phyloP scores from a whole-genome alignment of 2,329 filamentous ascomycete genomes.

The Cryphonectria radicalis region DNA sequence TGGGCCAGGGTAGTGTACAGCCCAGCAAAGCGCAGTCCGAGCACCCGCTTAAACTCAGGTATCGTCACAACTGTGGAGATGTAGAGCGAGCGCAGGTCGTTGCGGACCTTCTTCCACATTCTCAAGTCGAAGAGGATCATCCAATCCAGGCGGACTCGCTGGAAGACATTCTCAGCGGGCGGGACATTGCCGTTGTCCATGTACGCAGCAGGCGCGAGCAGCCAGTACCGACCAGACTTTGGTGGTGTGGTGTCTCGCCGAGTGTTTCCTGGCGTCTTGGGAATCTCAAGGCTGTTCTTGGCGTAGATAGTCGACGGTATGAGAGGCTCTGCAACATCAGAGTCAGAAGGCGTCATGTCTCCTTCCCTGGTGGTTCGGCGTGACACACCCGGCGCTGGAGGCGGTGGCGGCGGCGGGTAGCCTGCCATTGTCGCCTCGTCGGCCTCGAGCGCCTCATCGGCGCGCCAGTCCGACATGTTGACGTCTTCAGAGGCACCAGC shows the following conservation, averaged over 20 bases:
- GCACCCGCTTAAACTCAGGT: slow-evolving; percentile 91
- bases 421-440: slow-evolving; percentile 79
- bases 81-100: slow-evolving; percentile 88
- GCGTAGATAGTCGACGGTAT: slow-evolving; percentile 65
- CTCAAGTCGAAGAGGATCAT: slow-evolving; percentile 92
- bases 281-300: slow-evolving; percentile 73
- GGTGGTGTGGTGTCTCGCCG: slow-evolving; percentile 49
- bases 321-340: slow-evolving; percentile 70
- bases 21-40: slow-evolving; percentile 91
- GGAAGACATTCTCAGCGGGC: slow-evolving; percentile 83
- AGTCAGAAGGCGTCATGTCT: slow-evolving; percentile 72
- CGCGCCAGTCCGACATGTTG: slow-evolving; percentile 54
- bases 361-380: slow-evolving; percentile 55
- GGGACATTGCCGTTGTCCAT: slow-evolving; percentile 65
- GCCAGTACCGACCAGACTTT: slow-evolving; percentile 81
- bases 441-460: slow-evolving; percentile 72
- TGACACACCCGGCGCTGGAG: slow-evolving; percentile 57
- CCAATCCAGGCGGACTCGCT: slow-evolving; percentile 89
- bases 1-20: slow-evolving; percentile 93
- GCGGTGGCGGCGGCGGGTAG: slow-evolving; percentile 69
- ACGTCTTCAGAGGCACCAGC: slow-evolving; percentile 49
- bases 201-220: slow-evolving; percentile 76
- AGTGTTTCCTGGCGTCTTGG: slow-evolving; percentile 73
- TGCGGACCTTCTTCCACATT: slow-evolving; percentile 95
- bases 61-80: slow-evolving; percentile 96